Conservation (phyloP, 257 asterid species). For the Solanum etuberosum region DNA sequence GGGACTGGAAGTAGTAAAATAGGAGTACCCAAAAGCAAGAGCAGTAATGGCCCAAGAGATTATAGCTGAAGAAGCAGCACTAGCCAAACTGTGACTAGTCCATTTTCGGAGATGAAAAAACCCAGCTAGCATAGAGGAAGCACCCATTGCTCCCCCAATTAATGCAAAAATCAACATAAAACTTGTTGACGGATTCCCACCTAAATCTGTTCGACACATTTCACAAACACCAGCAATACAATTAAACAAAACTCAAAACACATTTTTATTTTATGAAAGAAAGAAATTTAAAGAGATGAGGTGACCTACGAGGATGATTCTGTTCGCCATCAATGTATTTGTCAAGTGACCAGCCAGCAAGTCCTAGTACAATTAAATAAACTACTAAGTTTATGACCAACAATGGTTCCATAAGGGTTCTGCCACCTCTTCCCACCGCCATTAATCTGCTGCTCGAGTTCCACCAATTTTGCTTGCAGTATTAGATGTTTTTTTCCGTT, state of each 20-base stretch:
- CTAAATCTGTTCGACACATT: slow-evolving; percentile 35
- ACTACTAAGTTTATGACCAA: slow-evolving; percentile 59
- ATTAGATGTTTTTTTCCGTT: neutral
- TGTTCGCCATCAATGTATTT: slow-evolving; percentile 81
- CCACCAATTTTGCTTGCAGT: neutral
- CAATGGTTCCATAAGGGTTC: slow-evolving; percentile 47
- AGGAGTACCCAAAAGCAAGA: slow-evolving; percentile 57
- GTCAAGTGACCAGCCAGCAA: slow-evolving; percentile 70
- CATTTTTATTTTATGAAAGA: neutral
- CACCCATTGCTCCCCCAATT: slow-evolving; percentile 49
- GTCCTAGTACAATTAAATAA: slow-evolving; percentile 37
- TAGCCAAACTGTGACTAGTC: slow-evolving; percentile 36
- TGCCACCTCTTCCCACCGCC: slow-evolving; percentile 54
- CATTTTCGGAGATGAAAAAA: slow-evolving; percentile 41
- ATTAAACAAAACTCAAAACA: neutral
- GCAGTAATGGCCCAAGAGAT: slow-evolving; percentile 46
- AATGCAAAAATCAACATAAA: slow-evolving; percentile 51
- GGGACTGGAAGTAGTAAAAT: neutral
- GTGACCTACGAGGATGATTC: slow-evolving; percentile 48
- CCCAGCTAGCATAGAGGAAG: slow-evolving; percentile 39
- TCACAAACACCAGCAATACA: neutral
- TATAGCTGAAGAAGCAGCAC: slow-evolving; percentile 44
- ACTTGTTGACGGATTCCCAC: slow-evolving; percentile 58
- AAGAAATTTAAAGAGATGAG: neutral
- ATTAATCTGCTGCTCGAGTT: neutral